These are phyloP conservation scores for Melastoma malabathricum DNA, from an alignment of 345 rosid genomes.

Conservation along the genomic window DNA sequence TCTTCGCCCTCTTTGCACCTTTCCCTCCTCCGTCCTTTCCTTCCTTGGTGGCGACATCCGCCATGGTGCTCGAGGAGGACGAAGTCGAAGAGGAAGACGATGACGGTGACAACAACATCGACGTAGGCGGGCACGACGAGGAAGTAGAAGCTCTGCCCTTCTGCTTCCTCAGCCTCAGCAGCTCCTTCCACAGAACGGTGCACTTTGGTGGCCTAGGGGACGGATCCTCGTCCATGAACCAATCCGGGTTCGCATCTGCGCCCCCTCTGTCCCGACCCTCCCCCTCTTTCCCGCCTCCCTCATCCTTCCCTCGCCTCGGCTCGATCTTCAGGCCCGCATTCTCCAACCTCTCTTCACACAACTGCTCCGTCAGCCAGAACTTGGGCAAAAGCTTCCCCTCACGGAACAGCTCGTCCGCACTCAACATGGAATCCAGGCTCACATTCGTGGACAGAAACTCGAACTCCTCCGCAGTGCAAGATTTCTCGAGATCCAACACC, in stretches of 20 bases:
- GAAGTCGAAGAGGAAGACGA: slow-evolving; percentile 36
- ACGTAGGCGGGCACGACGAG: slow-evolving; percentile 53
- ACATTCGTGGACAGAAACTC: slow-evolving; percentile 60
- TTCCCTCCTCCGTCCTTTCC: slow-evolving; percentile 25
- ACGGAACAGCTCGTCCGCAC: slow-evolving; percentile 81
- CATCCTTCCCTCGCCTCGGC: slow-evolving; percentile 15
- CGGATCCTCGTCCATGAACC: slow-evolving; percentile 92
- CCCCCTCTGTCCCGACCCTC: slow-evolving; percentile 23
- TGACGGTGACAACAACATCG: slow-evolving; percentile 7
- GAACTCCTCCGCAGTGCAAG: slow-evolving; percentile 23
- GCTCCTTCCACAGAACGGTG: slow-evolving; percentile 88
- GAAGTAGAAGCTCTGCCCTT: slow-evolving; percentile 34
- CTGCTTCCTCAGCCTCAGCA: slow-evolving; percentile 77
- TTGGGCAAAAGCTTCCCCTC: slow-evolving; percentile 77
- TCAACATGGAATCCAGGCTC: slow-evolving; percentile 40
- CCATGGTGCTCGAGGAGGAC: slow-evolving; percentile 50
- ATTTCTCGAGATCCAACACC: too few species aligned
- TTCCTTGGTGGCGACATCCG: slow-evolving; percentile 24
- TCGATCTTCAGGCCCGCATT: slow-evolving; percentile 36
- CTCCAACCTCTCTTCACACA: slow-evolving; percentile 38
- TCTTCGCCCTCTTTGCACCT: slow-evolving; percentile 60
- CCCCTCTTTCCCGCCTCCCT: slow-evolving; percentile 7
- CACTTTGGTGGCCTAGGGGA: slow-evolving; percentile 97
- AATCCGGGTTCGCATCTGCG: slow-evolving; percentile 17
- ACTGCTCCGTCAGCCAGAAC: slow-evolving; percentile 69